These are phyloP conservation scores for Citrus hindsii DNA, from an alignment of 345 rosid species.

Conservation along the genomic window DNA sequence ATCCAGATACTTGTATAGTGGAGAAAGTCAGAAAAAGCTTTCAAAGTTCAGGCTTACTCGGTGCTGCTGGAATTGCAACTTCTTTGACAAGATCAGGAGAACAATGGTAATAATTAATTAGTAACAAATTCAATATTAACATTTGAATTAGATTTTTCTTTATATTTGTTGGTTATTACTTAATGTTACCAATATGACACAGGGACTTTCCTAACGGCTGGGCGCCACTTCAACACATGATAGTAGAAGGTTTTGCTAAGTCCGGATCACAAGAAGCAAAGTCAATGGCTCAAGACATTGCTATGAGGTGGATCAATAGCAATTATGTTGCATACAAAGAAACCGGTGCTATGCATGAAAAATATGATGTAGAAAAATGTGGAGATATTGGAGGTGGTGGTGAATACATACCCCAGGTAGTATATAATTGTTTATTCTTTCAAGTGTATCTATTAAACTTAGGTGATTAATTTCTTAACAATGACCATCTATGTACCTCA, in stretches of 20 bases:
- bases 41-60: constrained; percentile 56
- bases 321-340: constrained; percentile 51
- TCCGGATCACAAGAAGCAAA: constrained; percentile 53
- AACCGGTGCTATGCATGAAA: constrained; percentile 58
- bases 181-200: background rate
- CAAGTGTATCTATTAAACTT: no score
- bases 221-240: constrained; percentile 85
- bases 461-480: background rate
- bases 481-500: background rate
- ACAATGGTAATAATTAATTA: constrained; percentile 60
- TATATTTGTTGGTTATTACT: background rate
- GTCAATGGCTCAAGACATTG: constrained; percentile 68
- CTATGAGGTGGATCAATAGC: constrained; percentile 69
- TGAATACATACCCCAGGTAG: constrained; percentile 35
- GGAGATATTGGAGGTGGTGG: constrained; percentile 51
- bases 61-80: constrained; percentile 67
- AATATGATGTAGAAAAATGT: constrained; percentile 38
- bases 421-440: background rate
- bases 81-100: constrained; percentile 64
- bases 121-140: background rate
- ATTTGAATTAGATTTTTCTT: background rate
- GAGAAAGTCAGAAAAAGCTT: constrained; percentile 54
- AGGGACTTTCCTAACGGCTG: constrained; percentile 98
- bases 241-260: constrained; percentile 65
- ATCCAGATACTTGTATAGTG: constrained; percentile 53